A percentile compares a stretch with the other conserved stretches of the same genome.
Conservation (phyloP, 371 early-diverging fungal genomes). For the Paramicrosporidium saccamoebae region DNA sequence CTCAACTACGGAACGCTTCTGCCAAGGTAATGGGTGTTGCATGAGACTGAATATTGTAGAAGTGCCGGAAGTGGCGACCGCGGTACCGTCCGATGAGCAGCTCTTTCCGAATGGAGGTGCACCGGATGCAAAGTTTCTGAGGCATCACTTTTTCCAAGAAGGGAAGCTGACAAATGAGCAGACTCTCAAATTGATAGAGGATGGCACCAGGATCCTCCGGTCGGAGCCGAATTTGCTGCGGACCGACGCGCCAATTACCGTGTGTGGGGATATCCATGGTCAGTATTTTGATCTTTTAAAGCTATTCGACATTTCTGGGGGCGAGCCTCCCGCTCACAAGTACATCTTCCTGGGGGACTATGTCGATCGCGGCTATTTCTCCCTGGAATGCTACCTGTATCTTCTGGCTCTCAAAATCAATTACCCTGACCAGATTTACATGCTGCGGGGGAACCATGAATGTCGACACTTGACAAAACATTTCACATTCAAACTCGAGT, state of each 20-base stretch:
- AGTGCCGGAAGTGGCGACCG: slow-evolving; percentile 12
- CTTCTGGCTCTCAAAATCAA: slow-evolving; percentile 61
- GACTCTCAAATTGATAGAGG: slow-evolving; percentile 39
- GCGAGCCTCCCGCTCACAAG: slow-evolving; percentile 50
- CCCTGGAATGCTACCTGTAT: slow-evolving; percentile 70
- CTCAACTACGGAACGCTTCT: neutral
- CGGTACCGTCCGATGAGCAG: slow-evolving; percentile 17
- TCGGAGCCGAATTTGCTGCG: slow-evolving; percentile 52
- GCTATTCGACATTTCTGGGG: slow-evolving; percentile 86
- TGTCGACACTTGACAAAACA: slow-evolving; percentile 87
- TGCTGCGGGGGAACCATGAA: slow-evolving; percentile 94
- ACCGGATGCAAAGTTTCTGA: slow-evolving; percentile 42
- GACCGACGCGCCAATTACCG: slow-evolving; percentile 62
- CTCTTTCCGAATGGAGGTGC: slow-evolving; percentile 17
- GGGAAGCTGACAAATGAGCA: slow-evolving; percentile 70
- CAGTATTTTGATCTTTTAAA: slow-evolving; percentile 95
- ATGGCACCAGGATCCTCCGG: slow-evolving; percentile 27
- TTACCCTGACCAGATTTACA: slow-evolving; percentile 60
- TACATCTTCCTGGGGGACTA: slow-evolving; percentile 91
- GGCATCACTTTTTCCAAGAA: slow-evolving; percentile 54
- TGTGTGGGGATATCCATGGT: slow-evolving; percentile 97
- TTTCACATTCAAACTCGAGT: slow-evolving; percentile 86
- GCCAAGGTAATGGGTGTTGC: slow-evolving; percentile 1
- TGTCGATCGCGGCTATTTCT: slow-evolving; percentile 88
- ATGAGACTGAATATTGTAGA: slow-evolving; percentile 4